Evolutionary conservation across 768 basidiomycete species (phyloP), one percentile per base, ranked within the genome.

Genomic region (Hirschioporus abietinus): DNA sequence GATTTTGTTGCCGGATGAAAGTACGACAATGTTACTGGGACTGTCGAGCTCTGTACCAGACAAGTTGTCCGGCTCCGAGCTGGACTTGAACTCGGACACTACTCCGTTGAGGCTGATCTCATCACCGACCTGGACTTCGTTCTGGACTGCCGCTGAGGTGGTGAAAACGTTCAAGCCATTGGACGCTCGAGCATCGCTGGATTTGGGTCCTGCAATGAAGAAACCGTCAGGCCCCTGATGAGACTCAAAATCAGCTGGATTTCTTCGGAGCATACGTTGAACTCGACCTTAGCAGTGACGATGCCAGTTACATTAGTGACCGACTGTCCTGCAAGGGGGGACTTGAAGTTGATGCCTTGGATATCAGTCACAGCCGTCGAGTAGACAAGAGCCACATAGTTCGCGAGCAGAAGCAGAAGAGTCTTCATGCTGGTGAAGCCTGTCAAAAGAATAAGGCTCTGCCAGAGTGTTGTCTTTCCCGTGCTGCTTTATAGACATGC

Each of bases 141-240:
- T 72, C 27, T 80, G 72, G 17, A 80, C 71, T 10, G 79, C 71
- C 0, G 76, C 69, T 9, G 79, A 78, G 18, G 78, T 73, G 0
- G 84, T 80, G 74, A 80, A 87, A 52, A 88, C 77, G 24, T 75
- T 76, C 10, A 88, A 73, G 35, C 86, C 86, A 66, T 78, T 82
- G 9, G 86, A 87, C 42, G 78, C 76, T 42, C 84, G 83, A 25
- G 72, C 70, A 69, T 87, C 85, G 1, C 75, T 66, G 7, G 77
- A 77, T 35, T 78, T 77, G 27, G 81, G 78, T 27, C 82, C 83
- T 24, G 74, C 72, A 17, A 87, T 75, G 73, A 80, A 87, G 67
- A 84, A 83, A 1, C 85, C 84, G 65, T 71, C 79, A 18, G 76
- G 74, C 23, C 78, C 77, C 84, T 86, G 64, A 18, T 63, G 1